phyloP scores from a whole-genome alignment of 805 yeast species.

The Priceomyces fermenticarens region DNA sequence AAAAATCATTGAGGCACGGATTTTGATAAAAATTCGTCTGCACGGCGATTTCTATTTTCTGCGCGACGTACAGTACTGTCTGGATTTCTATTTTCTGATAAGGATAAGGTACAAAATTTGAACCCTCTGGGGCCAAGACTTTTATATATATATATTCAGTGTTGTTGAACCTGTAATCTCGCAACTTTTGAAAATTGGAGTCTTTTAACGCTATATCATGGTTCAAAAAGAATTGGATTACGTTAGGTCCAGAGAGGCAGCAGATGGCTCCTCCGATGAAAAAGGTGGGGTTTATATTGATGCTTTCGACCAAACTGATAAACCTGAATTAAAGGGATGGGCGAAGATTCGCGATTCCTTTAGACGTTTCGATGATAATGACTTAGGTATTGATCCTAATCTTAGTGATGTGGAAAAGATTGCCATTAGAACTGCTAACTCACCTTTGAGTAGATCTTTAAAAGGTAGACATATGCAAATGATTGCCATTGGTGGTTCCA shows the following conservation, averaged over 20 bases:
- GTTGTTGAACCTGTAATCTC: too few relatives aligned
- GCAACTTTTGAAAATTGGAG: too few relatives aligned
- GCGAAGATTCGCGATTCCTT: constrained; percentile 28
- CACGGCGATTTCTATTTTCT: too few relatives aligned
- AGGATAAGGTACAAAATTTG: too few relatives aligned
- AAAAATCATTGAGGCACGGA: too few relatives aligned
- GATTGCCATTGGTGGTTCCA: constrained; percentile 83
- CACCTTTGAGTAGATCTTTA: constrained; percentile 50
- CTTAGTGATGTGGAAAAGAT: constrained; percentile 25
- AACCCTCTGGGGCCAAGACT: too few relatives aligned
- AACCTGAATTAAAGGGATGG: constrained; percentile 18
- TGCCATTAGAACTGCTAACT: constrained; percentile 42
- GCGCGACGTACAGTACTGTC: too few relatives aligned
- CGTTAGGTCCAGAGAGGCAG: constrained; percentile 35
- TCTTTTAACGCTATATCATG: constrained; percentile 18
- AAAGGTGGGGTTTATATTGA: constrained; percentile 40
- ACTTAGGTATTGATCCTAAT: constrained; percentile 40
- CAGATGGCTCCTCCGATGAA: constrained; percentile 31
- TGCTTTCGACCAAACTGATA: constrained; percentile 18
- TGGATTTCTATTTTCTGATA: too few relatives aligned
- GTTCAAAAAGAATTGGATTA: constrained; percentile 41
- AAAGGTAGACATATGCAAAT: constrained; percentile 69
- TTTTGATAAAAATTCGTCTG: too few relatives aligned
- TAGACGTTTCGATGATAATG: constrained; percentile 29
- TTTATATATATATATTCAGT: too few relatives aligned